Percentiles rank a stretch among this genome's conserved stretches.
Evolutionary conservation across 2,329 filamentous ascomycete species (phyloP).

Genomic region (Aspergillus aculeatinus): DNA sequence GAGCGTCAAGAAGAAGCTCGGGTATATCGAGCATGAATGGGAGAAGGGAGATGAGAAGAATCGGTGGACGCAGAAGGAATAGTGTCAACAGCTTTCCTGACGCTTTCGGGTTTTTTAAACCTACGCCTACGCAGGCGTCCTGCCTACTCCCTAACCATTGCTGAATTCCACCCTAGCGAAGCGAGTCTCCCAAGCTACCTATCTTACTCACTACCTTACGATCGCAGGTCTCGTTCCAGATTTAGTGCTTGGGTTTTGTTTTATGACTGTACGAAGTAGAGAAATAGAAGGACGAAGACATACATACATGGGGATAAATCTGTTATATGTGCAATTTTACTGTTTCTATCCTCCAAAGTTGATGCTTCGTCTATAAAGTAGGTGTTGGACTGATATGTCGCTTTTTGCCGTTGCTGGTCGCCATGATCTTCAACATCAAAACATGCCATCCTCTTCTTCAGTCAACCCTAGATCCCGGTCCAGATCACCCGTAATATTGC

Average conservation of each 20-base stretch:
- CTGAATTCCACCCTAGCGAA: too few relatives aligned
- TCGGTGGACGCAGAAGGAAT: conserved; percentile 63
- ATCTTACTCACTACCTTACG: background rate
- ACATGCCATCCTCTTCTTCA: conserved; percentile 31
- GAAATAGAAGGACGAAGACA: background rate
- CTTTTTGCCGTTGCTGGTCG: background rate
- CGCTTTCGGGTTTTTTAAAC: too few relatives aligned
- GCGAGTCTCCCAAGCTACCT: too few relatives aligned
- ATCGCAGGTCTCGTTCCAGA: background rate
- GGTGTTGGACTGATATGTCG: background rate
- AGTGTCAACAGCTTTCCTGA: too few relatives aligned
- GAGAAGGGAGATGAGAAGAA: conserved; percentile 77
- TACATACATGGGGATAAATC: background rate
- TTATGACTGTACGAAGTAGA: background rate
- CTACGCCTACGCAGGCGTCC: too few relatives aligned
- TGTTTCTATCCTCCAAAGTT: background rate
- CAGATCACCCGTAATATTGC: conserved; percentile 37
- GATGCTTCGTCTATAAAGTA: background rate
- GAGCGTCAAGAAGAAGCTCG: conserved; percentile 79
- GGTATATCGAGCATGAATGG: conserved; percentile 85
- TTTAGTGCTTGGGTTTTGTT: background rate
- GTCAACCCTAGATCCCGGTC: conserved; percentile 38
- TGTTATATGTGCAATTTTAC: background rate
- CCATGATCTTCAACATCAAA: conserved; percentile 13
- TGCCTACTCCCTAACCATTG: too few relatives aligned